Base-by-base conservation (phyloP, 129 eudicot genomes). In the Helichrysum umbraculigerum region DNA sequence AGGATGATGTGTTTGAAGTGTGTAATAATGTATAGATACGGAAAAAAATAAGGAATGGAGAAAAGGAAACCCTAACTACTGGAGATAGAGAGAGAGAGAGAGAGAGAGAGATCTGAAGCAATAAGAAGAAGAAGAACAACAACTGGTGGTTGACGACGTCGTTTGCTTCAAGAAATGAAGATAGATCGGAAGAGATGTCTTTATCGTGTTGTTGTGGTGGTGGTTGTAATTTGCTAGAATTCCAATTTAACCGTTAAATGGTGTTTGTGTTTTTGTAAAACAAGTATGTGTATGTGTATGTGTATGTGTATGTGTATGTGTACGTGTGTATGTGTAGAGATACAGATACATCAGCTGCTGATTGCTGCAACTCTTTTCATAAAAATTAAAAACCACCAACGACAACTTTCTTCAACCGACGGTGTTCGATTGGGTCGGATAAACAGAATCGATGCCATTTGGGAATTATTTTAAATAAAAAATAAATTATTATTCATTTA, bases 51-150 rank as follows among this genome's bases (percentile, higher is more conserved):
- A 7, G 3, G 54, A 44, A 25, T 25, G 28, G 35, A 65, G 74
- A 74, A 8, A 77, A 74, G 72, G 86, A 82, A 82, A 82, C 64
- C 82, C 82, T 81, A 76, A 76, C 76, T 75, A 79, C 61, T 10
- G 39, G 74, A 66, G 28, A 25, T 0, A 25, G 58, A 63, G 32
- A 52, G 57, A 51, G 92, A 81, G 96, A 90, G 28, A 25, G 28
- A 25, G 58, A 63, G 32, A 52, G 57, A 51, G 92, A 81, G 96
- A 90, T 90, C 96, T 90, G 88, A 80, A 82, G 91, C 86, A 90
- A 87, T 67, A 33, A 32, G 85, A 87, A 87, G 62, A 33, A n/a
- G n/a, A n/a, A n/a, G n/a, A n/a, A 32, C 35, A 65, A 75, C 63
- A 63, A 54, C 21, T 35, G 68, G 78, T 72, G 25, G 77, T 61